phyloP scores from a whole-genome alignment of 208 protist genomes.

The Herpetomonas samuelpessoai region DNA sequence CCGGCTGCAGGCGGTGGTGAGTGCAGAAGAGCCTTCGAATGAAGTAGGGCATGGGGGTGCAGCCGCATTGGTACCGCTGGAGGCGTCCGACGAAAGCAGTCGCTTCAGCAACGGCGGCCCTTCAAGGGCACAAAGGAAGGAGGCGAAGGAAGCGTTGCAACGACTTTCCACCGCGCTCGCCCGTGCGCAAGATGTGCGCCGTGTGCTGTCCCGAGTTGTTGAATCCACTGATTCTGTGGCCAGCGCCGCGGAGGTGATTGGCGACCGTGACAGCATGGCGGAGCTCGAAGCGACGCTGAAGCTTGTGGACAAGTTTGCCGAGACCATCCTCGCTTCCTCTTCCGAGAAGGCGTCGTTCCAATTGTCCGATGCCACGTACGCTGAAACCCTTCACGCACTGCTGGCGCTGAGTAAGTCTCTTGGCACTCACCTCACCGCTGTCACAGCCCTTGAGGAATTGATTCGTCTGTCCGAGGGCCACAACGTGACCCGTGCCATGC shows the following conservation, averaged over 20 bases:
- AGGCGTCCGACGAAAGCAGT: no score
- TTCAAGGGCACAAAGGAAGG: slow-evolving; percentile 19
- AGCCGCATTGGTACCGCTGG: no score
- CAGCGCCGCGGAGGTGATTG: slow-evolving; percentile 16
- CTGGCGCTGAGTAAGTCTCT: slow-evolving; percentile 29
- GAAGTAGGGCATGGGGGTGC: no score
- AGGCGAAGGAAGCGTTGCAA: slow-evolving; percentile 14
- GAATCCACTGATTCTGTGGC: slow-evolving; percentile 10
- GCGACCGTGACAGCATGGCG: slow-evolving; percentile 25
- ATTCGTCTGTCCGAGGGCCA: slow-evolving; percentile 33
- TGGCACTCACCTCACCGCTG: slow-evolving; percentile 32
- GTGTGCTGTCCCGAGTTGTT: slow-evolving; percentile 15
- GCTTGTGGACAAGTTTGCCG: slow-evolving; percentile 29
- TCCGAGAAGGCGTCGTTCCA: slow-evolving; percentile 13
- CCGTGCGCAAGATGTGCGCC: slow-evolving; percentile 17
- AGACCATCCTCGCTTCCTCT: slow-evolving; percentile 1
- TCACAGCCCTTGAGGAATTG: slow-evolving; percentile 48
- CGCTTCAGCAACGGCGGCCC: background rate
- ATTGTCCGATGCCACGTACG: slow-evolving; percentile 37
- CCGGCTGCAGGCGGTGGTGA: background rate
- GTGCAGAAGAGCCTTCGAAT: no score
- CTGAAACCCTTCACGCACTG: slow-evolving; percentile 37
- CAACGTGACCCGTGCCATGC: no score
- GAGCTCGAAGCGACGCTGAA: slow-evolving; percentile 21
- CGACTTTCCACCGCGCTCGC: slow-evolving; percentile 21